phyloP scores from a whole-genome alignment of 768 basidiomycete genomes.

The Amanita rimosa region DNA sequence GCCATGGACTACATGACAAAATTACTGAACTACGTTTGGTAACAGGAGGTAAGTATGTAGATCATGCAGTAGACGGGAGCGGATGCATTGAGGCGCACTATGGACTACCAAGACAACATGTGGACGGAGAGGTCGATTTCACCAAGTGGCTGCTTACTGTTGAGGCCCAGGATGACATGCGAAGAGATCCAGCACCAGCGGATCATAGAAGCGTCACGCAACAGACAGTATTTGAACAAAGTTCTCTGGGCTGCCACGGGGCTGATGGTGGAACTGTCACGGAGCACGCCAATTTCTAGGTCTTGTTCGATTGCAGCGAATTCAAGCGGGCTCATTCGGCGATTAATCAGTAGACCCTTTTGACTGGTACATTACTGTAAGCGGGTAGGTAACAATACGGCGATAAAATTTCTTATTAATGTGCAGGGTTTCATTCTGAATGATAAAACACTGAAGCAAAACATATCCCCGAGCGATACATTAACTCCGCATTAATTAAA shows the following conservation, averaged over 20 bases:
- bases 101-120: not conserved
- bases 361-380: not conserved
- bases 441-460: not conserved
- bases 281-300: no score
- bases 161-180: not conserved
- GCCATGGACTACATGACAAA: not conserved
- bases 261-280: not conserved
- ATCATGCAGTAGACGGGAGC: not conserved
- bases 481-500: not conserved
- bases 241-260: not conserved
- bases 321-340: not conserved
- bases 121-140: slow-evolving; percentile 7
- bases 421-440: not conserved
- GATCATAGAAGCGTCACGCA: not conserved
- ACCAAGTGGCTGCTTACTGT: slow-evolving; percentile 4
- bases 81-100: not conserved
- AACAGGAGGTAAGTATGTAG: not conserved
- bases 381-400: not conserved
- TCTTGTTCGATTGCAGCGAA: not conserved
- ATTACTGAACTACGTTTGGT: not conserved
- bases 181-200: not conserved
- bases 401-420: not conserved
- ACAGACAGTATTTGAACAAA: not conserved
- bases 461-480: slow-evolving; percentile 1
- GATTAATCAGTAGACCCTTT: not conserved